Conservation (phyloP, 2,329 filamentous ascomycete genomes). For the Cercospora sesami region DNA sequence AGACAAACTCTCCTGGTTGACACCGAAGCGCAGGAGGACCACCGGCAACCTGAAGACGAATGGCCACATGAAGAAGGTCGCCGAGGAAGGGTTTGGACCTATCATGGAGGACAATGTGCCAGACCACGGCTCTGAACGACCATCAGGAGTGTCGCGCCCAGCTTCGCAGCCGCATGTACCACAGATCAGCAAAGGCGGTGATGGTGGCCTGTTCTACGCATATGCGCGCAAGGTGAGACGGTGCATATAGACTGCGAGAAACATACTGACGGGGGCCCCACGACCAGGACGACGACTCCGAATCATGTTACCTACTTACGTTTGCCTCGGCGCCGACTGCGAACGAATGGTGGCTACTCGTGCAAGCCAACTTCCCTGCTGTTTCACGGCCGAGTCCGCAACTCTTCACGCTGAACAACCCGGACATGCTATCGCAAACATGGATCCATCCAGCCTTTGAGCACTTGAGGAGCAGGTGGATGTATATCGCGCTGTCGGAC, state of each 20-base stretch:
- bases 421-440: slow-evolving; percentile 32
- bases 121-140: slow-evolving; percentile 12
- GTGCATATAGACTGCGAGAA: background rate
- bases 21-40: slow-evolving; percentile 32
- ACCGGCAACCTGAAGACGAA: slow-evolving; percentile 30
- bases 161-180: slow-evolving; percentile 18
- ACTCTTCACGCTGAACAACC: slow-evolving; percentile 37
- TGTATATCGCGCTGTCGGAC: slow-evolving; percentile 33
- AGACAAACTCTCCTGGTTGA: slow-evolving; percentile 30
- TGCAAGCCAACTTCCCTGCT: slow-evolving; percentile 36
- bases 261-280: background rate
- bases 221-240: slow-evolving; percentile 32
- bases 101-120: slow-evolving; percentile 17
- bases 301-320: slow-evolving; percentile 37
- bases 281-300: slow-evolving; percentile 29
- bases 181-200: slow-evolving; percentile 9
- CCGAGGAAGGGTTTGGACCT: slow-evolving; percentile 2
- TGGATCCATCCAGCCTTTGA: slow-evolving; percentile 35
- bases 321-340: slow-evolving; percentile 36
- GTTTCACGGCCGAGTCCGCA: slow-evolving; percentile 35
- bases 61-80: slow-evolving; percentile 17
- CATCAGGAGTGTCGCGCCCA: slow-evolving; percentile 9
- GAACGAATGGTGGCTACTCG: slow-evolving; percentile 38
- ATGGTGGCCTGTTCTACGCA: slow-evolving; percentile 35
- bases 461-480: slow-evolving; percentile 38